These are phyloP conservation scores for Clonostachys rhizophaga DNA, from an alignment of 2,329 filamentous ascomycete species.

Conservation along the genomic window DNA sequence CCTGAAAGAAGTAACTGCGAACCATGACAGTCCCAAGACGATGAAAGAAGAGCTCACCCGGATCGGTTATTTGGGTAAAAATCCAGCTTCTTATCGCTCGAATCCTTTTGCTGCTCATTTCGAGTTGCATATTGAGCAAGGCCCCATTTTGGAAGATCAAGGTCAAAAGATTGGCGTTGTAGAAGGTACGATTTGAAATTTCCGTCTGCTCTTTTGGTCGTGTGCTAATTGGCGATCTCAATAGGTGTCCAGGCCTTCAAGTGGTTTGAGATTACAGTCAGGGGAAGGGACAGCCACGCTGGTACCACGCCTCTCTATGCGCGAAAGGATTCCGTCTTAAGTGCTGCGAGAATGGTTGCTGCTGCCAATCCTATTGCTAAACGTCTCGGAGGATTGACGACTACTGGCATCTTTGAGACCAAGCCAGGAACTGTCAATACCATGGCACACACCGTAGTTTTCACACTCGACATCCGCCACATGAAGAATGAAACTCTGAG, in stretches of 20 bases:
- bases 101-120: constrained; percentile 72
- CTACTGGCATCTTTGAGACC: constrained; percentile 16
- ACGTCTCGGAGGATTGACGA: constrained; percentile 13
- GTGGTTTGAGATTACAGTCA: constrained; percentile 15
- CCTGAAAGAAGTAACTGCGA: constrained; percentile 2
- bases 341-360: constrained; percentile 17
- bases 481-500: constrained; percentile 47
- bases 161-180: constrained; percentile 20
- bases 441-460: constrained; percentile 59
- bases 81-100: constrained; percentile 11
- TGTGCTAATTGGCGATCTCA: background rate
- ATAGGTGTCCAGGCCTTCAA: constrained; percentile 15
- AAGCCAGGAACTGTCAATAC: constrained; percentile 64
- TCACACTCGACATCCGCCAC: constrained; percentile 61
- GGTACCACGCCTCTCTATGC: constrained; percentile 19
- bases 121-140: constrained; percentile 81
- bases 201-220: too few species aligned
- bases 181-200: background rate
- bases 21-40: constrained; percentile 2
- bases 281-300: constrained; percentile 15
- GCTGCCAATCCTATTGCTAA: constrained; percentile 15
- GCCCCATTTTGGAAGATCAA: constrained; percentile 60
- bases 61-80: constrained; percentile 63
- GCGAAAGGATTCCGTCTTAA: constrained; percentile 20
- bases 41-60: constrained; percentile 51